phyloP scores from a whole-genome alignment of 768 basidiomycete genomes.

The Jaapia argillacea region DNA sequence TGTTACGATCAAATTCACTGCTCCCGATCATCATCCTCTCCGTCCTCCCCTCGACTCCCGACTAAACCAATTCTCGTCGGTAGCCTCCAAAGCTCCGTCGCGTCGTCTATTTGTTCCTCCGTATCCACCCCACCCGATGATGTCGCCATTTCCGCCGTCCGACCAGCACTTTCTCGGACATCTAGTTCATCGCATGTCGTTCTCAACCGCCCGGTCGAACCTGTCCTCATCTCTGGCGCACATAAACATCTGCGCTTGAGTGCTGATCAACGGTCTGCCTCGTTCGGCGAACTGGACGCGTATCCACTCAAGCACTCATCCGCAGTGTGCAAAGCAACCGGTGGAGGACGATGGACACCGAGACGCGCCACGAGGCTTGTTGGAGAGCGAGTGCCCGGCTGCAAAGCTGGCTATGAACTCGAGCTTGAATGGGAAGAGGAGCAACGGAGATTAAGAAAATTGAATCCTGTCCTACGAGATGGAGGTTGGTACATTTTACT shows the following conservation, averaged over 20 bases:
- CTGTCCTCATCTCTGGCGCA: too few relatives aligned
- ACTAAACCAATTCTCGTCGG: constrained; percentile 1
- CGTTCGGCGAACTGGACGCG: constrained; percentile 61
- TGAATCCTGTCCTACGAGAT: constrained; percentile 59
- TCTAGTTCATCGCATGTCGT: too few relatives aligned
- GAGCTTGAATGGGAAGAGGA: constrained; percentile 61
- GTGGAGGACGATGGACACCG: constrained; percentile 76
- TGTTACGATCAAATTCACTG: constrained; percentile 72
- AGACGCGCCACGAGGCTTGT: constrained; percentile 33
- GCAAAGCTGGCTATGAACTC: constrained; percentile 57
- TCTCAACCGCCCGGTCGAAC: too few relatives aligned
- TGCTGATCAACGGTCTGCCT: too few relatives aligned
- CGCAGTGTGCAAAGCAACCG: constrained; percentile 66
- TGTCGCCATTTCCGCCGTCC: too few relatives aligned
- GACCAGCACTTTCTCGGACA: too few relatives aligned
- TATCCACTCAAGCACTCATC: constrained; percentile 64
- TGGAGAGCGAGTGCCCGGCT: constrained; percentile 50
- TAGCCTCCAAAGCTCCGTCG: constrained; percentile 15
- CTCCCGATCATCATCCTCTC: constrained; percentile 29
- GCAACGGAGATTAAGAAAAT: constrained; percentile 33
- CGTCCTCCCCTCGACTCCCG: constrained; percentile 9
- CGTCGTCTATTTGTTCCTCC: constrained; percentile 24
- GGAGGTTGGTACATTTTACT: constrained; percentile 26
- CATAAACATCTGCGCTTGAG: too few relatives aligned
- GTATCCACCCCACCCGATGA: constrained; percentile 12